phyloP scores from a whole-genome alignment of 1,139 yeast species.

The Pichia kudriavzevii region DNA sequence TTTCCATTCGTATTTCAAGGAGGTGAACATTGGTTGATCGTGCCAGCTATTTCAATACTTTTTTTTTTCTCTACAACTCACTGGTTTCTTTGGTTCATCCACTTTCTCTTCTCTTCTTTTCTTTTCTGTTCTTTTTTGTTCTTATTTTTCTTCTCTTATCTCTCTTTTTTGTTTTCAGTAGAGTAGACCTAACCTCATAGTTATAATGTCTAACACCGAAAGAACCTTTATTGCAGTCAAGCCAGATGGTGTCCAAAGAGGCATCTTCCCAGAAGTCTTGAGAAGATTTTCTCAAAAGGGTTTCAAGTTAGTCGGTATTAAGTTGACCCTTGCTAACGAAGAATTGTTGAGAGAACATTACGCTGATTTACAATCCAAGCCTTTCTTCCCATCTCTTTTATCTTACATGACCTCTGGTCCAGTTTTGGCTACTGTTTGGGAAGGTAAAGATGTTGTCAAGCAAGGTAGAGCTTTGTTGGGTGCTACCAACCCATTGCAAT shows the following conservation, averaged over 20 bases:
- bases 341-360: conserved; percentile 86
- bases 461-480: conserved; percentile 97
- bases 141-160: not conserved
- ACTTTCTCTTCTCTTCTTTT: conserved; percentile 1
- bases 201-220: conserved; percentile 42
- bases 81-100: not conserved
- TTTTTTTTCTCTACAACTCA: not conserved
- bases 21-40: not conserved
- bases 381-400: conserved; percentile 94
- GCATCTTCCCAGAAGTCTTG: conserved; percentile 81
- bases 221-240: conserved; percentile 98
- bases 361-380: conserved; percentile 90
- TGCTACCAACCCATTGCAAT: conserved; percentile 96
- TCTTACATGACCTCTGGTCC: conserved; percentile 99
- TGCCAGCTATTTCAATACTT: not conserved
- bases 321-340: conserved; percentile 85
- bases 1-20: too few relatives aligned
- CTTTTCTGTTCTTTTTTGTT: conserved; percentile 2
- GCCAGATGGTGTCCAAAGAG: conserved; percentile 99
- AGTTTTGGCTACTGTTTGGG: conserved; percentile 98
- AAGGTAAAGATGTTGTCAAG: conserved; percentile 98
- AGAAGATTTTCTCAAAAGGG: conserved; percentile 97
- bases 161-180: not conserved
- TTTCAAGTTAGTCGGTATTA: conserved; percentile 93
- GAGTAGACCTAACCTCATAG: not conserved